These are phyloP conservation scores for Karstenula rhodostoma DNA, from an alignment of 2,329 filamentous ascomycete genomes.

Conservation along the genomic window DNA sequence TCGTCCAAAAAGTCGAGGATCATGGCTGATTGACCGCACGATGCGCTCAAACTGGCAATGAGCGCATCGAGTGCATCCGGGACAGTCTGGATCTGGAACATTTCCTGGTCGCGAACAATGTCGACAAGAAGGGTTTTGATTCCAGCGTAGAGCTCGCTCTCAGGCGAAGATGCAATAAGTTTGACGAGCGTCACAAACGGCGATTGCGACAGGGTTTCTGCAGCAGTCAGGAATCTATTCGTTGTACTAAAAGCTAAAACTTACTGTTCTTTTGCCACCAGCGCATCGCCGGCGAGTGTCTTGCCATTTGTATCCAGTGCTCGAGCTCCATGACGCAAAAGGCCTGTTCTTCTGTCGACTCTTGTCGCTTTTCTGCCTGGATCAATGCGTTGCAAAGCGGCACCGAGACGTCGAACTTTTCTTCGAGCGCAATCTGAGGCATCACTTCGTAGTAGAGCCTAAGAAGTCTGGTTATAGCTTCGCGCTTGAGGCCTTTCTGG, in stretches of 20 bases:
- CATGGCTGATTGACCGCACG: slow-evolving; percentile 43
- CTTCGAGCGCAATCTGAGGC: slow-evolving; percentile 79
- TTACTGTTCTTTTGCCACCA: slow-evolving; percentile 81
- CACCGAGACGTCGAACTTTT: slow-evolving; percentile 87
- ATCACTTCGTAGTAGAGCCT: slow-evolving; percentile 85
- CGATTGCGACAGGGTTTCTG: slow-evolving; percentile 68
- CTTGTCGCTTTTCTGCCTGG: slow-evolving; percentile 59
- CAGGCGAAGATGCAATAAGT: slow-evolving; percentile 61
- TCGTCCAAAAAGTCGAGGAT: slow-evolving; percentile 82
- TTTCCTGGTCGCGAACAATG: slow-evolving; percentile 70
- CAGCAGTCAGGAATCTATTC: slow-evolving; percentile 18
- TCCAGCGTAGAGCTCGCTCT: slow-evolving; percentile 59
- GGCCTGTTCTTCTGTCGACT: slow-evolving; percentile 57
- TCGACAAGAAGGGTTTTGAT: slow-evolving; percentile 66
- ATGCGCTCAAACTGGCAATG: slow-evolving; percentile 58
- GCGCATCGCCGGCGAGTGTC: slow-evolving; percentile 81
- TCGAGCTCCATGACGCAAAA: slow-evolving; percentile 78
- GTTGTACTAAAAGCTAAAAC: slow-evolving; percentile 16
- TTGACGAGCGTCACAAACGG: slow-evolving; percentile 77
- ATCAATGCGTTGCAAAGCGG: slow-evolving; percentile 74
- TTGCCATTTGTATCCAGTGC: slow-evolving; percentile 81
- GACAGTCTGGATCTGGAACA: slow-evolving; percentile 62
- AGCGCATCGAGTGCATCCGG: slow-evolving; percentile 53
- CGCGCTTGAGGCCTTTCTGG: slow-evolving; percentile 74
- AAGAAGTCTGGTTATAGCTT: slow-evolving; percentile 79